phyloP scores from a whole-genome alignment of 495 filamentous ascomycete species.

The Evernia prunastri region DNA sequence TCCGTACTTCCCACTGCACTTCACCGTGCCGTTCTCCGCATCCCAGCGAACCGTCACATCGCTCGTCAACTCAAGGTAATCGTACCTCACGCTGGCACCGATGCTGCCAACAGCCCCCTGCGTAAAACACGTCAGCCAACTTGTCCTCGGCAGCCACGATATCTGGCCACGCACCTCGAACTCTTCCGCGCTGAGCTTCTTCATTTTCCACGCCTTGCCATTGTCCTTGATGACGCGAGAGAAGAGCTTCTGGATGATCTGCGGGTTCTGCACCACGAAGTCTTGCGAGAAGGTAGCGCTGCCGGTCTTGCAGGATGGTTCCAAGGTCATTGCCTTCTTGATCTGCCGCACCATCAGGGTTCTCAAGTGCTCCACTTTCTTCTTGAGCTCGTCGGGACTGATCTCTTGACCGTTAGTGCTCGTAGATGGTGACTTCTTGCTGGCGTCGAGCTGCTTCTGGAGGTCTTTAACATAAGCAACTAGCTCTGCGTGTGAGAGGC shows the following conservation, averaged over 20 bases:
- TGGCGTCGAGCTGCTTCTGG: background rate
- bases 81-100: background rate
- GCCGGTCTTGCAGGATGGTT: constrained; percentile 3
- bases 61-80: background rate
- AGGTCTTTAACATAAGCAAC: background rate
- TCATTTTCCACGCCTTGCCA: constrained; percentile 5
- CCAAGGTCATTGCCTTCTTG: constrained; percentile 6
- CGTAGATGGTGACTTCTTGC: background rate
- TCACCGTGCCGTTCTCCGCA: background rate
- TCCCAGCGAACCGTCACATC: constrained; percentile 4
- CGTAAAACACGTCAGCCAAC: background rate
- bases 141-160: background rate
- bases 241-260: constrained; percentile 1
- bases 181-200: constrained; percentile 5
- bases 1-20: constrained; percentile 8
- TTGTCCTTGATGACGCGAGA: background rate
- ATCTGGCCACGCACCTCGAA: background rate
- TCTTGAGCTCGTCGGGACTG: background rate
- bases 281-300: constrained; percentile 4
- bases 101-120: background rate
- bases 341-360: constrained; percentile 6
- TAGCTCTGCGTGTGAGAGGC: background rate
- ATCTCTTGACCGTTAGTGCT: background rate
- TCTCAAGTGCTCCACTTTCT: constrained; percentile 5
- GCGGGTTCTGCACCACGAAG: background rate